Evolutionary conservation across 352 stramenopile genomes (phyloP).

Genomic region (Blastocystis sp.): DNA sequence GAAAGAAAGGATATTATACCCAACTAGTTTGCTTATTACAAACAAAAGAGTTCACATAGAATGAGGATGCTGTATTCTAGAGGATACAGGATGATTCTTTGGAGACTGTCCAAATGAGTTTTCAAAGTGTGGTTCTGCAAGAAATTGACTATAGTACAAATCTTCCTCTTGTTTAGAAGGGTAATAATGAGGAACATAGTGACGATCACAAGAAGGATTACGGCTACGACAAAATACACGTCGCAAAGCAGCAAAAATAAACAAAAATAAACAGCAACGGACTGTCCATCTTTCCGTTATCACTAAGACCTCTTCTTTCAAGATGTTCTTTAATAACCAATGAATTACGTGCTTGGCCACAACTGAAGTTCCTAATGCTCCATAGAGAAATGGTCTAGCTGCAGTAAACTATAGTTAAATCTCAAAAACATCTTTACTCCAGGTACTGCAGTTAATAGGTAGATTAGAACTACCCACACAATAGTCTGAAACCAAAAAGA

Average conservation of each 20-base stretch:
- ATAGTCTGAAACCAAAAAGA: constrained; percentile 17
- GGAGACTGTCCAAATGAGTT: no score
- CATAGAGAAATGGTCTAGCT: not conserved
- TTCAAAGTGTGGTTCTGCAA: no score
- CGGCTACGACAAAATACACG: not conserved
- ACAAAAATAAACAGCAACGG: not conserved
- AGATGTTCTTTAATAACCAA: not conserved
- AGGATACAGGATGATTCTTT: no score
- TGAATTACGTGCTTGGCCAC: not conserved
- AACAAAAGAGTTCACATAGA: no score
- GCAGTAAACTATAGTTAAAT: not conserved
- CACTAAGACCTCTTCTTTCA: not conserved
- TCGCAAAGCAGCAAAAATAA: not conserved
- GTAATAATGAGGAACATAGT: no score
- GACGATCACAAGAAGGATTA: no score
- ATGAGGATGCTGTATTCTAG: no score
- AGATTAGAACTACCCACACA: not conserved
- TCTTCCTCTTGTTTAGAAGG: no score
- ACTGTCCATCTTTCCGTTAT: not conserved
- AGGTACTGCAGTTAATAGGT: not conserved
- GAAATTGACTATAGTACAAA: no score
- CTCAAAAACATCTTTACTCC: not conserved
- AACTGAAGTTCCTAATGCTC: not conserved
- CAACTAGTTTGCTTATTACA: no score
- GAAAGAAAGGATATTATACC: no score